These are phyloP conservation scores for Blastobotrys attinorum DNA, from an alignment of 805 yeast species.

Conservation along the genomic window DNA sequence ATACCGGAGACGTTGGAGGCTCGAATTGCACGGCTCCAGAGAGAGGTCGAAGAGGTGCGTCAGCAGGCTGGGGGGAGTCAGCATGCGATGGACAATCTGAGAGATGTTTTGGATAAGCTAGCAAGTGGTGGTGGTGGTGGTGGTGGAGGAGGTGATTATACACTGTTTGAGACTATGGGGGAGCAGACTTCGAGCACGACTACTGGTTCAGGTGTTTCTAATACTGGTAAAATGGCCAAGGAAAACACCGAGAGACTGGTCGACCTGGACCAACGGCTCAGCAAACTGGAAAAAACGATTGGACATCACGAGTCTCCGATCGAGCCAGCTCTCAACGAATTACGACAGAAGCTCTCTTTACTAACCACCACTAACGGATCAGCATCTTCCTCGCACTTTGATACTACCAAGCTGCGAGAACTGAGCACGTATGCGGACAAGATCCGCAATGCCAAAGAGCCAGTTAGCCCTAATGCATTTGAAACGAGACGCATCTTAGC, in stretches of 20 bases:
- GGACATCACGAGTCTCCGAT: conserved; percentile 4
- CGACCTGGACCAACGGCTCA: conserved; percentile 21
- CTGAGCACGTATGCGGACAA: conserved; percentile 4
- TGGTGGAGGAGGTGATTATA: conserved; percentile 17
- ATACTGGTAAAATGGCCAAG: too few relatives aligned
- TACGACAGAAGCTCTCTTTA: conserved; percentile 9
- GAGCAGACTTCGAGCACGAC: not conserved
- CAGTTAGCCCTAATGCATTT: not conserved
- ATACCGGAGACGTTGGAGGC: conserved; percentile 12
- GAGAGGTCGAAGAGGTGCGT: conserved; percentile 17
- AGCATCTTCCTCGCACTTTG: conserved; percentile 6
- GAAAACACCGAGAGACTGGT: conserved; percentile 2
- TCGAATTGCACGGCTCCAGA: conserved; percentile 13
- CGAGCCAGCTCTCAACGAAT: conserved; percentile 4
- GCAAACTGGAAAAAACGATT: conserved; percentile 21
- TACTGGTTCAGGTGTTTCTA: too few relatives aligned
- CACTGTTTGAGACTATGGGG: conserved; percentile 17
- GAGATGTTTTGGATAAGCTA: not conserved
- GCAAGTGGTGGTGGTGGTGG: not conserved
- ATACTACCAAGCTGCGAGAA: conserved; percentile 10
- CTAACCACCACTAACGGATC: conserved; percentile 13
- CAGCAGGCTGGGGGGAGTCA: not conserved
- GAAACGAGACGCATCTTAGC: conserved; percentile 7
- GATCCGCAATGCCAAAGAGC: not conserved
- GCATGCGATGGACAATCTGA: not conserved